Base-by-base conservation (phyloP, 2,329 filamentous ascomycete genomes). In the Colletotrichum sojae region DNA sequence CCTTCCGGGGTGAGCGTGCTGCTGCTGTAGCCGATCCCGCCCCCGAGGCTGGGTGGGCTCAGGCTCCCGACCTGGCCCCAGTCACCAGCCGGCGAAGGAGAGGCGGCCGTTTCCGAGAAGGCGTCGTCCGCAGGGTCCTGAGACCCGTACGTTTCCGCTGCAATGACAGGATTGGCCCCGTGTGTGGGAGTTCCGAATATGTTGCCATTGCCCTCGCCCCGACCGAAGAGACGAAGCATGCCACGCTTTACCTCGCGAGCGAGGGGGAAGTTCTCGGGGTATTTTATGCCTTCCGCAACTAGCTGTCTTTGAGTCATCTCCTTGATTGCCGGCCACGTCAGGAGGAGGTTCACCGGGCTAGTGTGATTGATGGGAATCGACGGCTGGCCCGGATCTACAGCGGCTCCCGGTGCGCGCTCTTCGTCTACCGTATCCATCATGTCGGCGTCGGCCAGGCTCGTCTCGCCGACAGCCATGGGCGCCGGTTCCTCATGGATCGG, bases 311-410 rank as follows among this genome's bases (percentile, higher is more conserved):
- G 84, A 40, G 93, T 89, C 76, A 98, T 77, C 71, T 86, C 81
- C 76, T 85, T 81, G 63, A 96, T 94, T 0, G 90, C 87, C 0
- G 87, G 87, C 90, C 92, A 94, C 54, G 88, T 85, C 31, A 98
- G 83, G 18, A 98, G 83, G 71, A 94, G 89, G 58, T 96, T 93
- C 1, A 94, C 94, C n/a, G 94, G 89, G 0, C 95, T 98, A 0
- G 94, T 97, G 76, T 98, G 95, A 73, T 97, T 93, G 31, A 91
- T 88, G 1, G 94, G 93, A 64, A 97, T 93, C 2, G 92, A 89
- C 15, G 92, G 88, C 72, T 90, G 86, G 54, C 89, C 90, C 1
- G 86, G 86, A 13, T 80, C 82, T 6, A 88, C 85, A 12, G 84
- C 81, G 8, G 85, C 84, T 8, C 85, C 85, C 20, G 86, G 69